Percentiles rank a stretch among this genome's conserved stretches.
These are phyloP conservation scores for Solanum lignicaule DNA, from an alignment of 257 asterid species.

Conservation along the genomic window DNA sequence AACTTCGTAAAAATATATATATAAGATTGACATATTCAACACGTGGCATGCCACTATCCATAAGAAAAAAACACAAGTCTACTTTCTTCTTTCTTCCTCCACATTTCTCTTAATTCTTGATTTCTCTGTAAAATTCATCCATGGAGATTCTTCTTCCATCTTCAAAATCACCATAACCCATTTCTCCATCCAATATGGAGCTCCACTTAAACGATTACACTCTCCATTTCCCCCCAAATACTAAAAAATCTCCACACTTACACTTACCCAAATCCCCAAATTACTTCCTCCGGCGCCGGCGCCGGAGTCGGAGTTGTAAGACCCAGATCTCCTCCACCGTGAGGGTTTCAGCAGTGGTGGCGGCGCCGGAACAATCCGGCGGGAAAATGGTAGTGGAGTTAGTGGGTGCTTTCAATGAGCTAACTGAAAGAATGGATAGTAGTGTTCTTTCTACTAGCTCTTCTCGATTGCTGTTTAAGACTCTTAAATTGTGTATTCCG, in stretches of 20 bases:
- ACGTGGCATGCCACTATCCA: background rate
- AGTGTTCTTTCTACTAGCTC: conserved; percentile 42
- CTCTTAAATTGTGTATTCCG: conserved; percentile 75
- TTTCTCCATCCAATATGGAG: background rate
- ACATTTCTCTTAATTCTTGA: background rate
- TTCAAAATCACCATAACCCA: background rate
- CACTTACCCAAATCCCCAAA: background rate
- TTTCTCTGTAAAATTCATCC: background rate
- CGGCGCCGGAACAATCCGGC: conserved; percentile 67
- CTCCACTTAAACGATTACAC: background rate
- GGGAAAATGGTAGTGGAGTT: conserved; percentile 93
- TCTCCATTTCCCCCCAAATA: background rate
- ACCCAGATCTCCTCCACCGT: background rate
- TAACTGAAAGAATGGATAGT: conserved; percentile 62
- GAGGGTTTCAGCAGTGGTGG: background rate
- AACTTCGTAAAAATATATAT: too few species aligned
- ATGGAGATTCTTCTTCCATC: background rate
- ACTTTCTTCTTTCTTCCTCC: background rate
- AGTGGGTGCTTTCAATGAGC: conserved; percentile 84
- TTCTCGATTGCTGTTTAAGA: conserved; percentile 60
- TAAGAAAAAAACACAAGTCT: background rate
- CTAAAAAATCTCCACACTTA: background rate
- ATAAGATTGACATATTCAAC: background rate
- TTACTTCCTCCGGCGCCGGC: background rate
- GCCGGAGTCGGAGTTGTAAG: background rate